Base-by-base conservation (phyloP, 2,329 filamentous ascomycete species). In the Colletotrichum nymphaeae region DNA sequence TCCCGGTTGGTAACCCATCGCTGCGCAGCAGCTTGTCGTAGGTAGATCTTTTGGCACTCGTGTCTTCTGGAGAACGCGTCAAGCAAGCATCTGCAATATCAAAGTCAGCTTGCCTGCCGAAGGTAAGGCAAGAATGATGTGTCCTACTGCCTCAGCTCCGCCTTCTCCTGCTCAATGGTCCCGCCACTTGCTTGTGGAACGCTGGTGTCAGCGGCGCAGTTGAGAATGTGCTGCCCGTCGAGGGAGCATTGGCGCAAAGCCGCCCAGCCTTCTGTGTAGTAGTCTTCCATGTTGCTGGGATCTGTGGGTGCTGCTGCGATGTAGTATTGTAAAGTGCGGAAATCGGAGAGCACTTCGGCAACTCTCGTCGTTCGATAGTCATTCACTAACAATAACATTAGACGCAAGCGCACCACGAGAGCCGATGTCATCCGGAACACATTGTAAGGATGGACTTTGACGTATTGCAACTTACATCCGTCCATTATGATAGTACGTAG, bases 191-290 rank as follows among this genome's bases (percentile, higher is more conserved):
- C 81, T 57, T 83, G 82, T 4, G 90, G 89, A 14, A 92, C 90
- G 65, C 84, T 85, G 19, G 89, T 90, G 80, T 92, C 91, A 53
- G 90, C 90, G 26, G 89, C 90, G 77, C 88, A 90, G 78, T 92
- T 90, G 74, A 92, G 86, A 76, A 93, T 92, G 81, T 91, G 86
- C 78, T 91, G 90, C 7, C 90, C 90, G 77, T 92, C 91, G 55
- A 91, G 78, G 63, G 86, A 84, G 82, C 90, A 92, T 81, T 93
- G 90, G 55, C 90, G 87, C 64, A 93, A 82, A 19, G 87, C 87
- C 5, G 88, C 86, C 89, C 90, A 93, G 26, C 90, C 91, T 75
- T 91, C 89, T 14, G 90, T 90, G 81, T 90, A 88, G 78, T 91
- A 90, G 78, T 92, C 91, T 66, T 89, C 86, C 70, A 84, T 82